Conservation (phyloP, 2,329 filamentous ascomycete genomes). For the Stagonosporopsis tanaceti region DNA sequence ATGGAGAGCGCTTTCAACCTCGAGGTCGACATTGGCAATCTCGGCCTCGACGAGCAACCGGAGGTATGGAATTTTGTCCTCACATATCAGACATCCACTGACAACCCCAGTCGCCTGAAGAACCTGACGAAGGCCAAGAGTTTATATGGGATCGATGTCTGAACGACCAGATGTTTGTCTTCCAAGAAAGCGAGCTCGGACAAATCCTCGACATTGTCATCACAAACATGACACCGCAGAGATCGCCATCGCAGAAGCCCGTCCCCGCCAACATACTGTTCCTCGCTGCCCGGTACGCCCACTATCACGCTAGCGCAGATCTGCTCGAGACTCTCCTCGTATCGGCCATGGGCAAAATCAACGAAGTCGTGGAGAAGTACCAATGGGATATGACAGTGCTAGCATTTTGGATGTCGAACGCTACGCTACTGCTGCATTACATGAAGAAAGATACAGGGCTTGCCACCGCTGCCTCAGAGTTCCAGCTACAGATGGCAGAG, state of each 20-base stretch:
- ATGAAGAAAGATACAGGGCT: conserved; percentile 91
- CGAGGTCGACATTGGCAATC: conserved; percentile 93
- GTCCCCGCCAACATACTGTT: conserved; percentile 98
- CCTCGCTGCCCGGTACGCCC: conserved; percentile 91
- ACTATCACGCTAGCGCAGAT: conserved; percentile 91
- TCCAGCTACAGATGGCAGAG: conserved; percentile 92
- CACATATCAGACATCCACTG: conserved; percentile 29
- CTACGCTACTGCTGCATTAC: conserved; percentile 93
- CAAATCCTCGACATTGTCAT: conserved; percentile 95
- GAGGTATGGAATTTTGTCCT: conserved; percentile 67
- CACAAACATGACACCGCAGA: conserved; percentile 96
- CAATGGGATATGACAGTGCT: conserved; percentile 99
- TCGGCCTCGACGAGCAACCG: conserved; percentile 93
- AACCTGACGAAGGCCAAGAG: conserved; percentile 88
- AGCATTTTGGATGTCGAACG: conserved; percentile 98
- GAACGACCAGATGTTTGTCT: conserved; percentile 99
- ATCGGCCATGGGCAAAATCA: conserved; percentile 94
- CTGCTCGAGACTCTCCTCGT: conserved; percentile 81
- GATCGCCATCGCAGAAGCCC: conserved; percentile 95
- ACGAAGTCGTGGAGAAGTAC: conserved; percentile 90
- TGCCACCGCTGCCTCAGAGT: conserved; percentile 81
- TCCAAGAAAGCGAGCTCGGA: conserved; percentile 91
- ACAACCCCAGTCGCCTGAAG: conserved; percentile 61
- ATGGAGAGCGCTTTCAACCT: conserved; percentile 97
- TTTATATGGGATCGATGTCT: conserved; percentile 95